Evolutionary conservation across 179 eudicot genomes (phyloP).

Genomic region (Silene coronaria): DNA sequence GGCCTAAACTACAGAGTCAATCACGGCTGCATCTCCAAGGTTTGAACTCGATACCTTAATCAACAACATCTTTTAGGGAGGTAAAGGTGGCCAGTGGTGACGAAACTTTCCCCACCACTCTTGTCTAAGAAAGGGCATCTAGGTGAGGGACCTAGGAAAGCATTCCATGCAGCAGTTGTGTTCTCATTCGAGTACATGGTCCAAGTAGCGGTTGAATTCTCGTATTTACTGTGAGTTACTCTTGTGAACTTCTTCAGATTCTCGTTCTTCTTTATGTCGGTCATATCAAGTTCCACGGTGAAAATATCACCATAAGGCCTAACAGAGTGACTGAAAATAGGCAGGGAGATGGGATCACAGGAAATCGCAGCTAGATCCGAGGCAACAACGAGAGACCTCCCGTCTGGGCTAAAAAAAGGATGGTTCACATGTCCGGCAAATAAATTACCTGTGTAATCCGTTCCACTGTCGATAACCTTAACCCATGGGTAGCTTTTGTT

Average conservation of each 20-base stretch:
- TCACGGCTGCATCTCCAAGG: background rate
- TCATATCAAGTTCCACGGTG: background rate
- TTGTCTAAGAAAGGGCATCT: background rate
- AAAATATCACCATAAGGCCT: slow-evolving; percentile 24
- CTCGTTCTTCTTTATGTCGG: slow-evolving; percentile 2
- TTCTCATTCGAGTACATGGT: background rate
- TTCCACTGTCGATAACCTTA: slow-evolving; percentile 10
- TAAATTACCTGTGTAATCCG: background rate
- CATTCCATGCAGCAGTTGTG: background rate
- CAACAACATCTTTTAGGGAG: slow-evolving; percentile 6
- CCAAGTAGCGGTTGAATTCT: slow-evolving; percentile 18
- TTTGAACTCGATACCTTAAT: background rate
- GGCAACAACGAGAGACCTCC: background rate
- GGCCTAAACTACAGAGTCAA: background rate
- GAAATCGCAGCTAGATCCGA: slow-evolving; percentile 20
- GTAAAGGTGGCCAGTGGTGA: slow-evolving; percentile 8
- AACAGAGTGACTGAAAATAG: slow-evolving; percentile 16
- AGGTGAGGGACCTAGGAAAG: slow-evolving; percentile 25
- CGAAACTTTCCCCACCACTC: background rate
- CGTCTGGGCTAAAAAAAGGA: slow-evolving; percentile 13
- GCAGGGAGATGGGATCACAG: slow-evolving; percentile 19
- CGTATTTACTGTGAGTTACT: slow-evolving; percentile 8
- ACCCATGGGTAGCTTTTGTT: background rate
- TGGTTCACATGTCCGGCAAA: slow-evolving; percentile 15
- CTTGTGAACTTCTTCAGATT: background rate